Base-by-base conservation (phyloP, 1,284 basidiomycete genomes). In the Grifola frondosa region DNA sequence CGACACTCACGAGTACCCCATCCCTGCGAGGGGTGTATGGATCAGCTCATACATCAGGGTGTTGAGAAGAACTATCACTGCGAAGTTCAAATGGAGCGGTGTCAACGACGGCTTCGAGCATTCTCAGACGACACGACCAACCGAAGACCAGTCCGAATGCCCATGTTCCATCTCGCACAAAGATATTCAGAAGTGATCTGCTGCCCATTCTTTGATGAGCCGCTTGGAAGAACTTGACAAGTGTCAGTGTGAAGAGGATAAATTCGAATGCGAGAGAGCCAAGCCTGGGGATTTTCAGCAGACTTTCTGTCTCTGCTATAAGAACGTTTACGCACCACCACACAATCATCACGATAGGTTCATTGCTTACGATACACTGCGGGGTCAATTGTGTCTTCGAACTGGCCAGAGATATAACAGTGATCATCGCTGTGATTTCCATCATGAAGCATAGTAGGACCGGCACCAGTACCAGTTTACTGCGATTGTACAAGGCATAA, bases 221-320 rank as follows among this genome's bases (percentile, higher is more conserved):
- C n/a, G 24, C 34, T 7, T 11, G 26, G n/a, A 40, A 29, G 29
- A 42, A 46, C 22, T 39, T 39, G 20, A n/a, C n/a, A 4, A 49
- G 29, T 11, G 48, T 50, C 32, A 50, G 28, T 4, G 32, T 17
- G 26, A 50, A 50, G 11, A 47, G 37, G 5, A 36, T 30, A 8
- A 44, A 46, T 17, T 49, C 48, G 29, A 52, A 49, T 1, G 40
- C 38, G 6, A 55, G 38, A 3, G 53, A 52, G 11, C 47, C 29
- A 3, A 44, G 30, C 49, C 53, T 54, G n/a, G n/a, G n/a, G 20
- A n/a, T n/a, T n/a, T n/a, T n/a, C n/a, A 78, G 56, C 5, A 78
- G 61, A 11, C 56, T 32, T 53, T 77, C 75, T 5, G 71, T 69
- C 47, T 75, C 71, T 25, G 58, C 62, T 4, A 74, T 62, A 13